Evolutionary conservation across 2,329 filamentous ascomycete species (phyloP), one percentile per base, ranked within the genome.

Genomic region (Monilinia vaccinii-corymbosi): DNA sequence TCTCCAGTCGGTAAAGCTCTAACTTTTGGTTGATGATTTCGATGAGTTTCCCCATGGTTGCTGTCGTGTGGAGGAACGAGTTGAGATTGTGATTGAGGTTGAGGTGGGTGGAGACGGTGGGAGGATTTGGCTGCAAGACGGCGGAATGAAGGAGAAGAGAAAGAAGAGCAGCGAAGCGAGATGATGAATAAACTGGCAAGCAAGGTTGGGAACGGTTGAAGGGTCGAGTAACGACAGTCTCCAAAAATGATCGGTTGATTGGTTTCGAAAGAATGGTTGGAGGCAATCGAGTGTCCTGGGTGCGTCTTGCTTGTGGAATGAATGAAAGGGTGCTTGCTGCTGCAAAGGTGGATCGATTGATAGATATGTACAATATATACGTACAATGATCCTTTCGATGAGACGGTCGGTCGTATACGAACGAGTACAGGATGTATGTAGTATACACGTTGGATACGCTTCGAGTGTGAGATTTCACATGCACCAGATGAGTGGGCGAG

Each of bases 1-100:
- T 88, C 78, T 97, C 93, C 67, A 97, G 86, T 53, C 91, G 89
- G 80, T 96, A 94, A 71, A 97, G 84, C 79, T 97, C 91, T 70
- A 95, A 79, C 79, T 88, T 84, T 62, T 82, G 80, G 68, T 85
- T 80, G 72, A 86, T 80, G 72, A 81, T 79, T 62, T 83, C 79
- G 68, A 86, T 70, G 69, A 86, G 70, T 68, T 77, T 77, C 23
- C 34, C 48, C 69, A 68, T 68, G 53, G 42, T 67, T 64, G 58
- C 59, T 63, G 51, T 42, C 34, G 56, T 25, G 31, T 56, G 52
- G 32, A 36, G n/a, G 25, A 10, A 18, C 25, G 44, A n/a, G 44
- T 32, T 34, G 42, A 44, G 32, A 32, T 44, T 32, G 56, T 25
- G 36, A 49, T 36, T 36, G 34, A 36, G 34, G 36, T n/a, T 36